Evolutionary conservation across 805 yeast species (phyloP), one percentile per base, ranked within the genome.

Genomic region (Metschnikowia baotianmanensis): DNA sequence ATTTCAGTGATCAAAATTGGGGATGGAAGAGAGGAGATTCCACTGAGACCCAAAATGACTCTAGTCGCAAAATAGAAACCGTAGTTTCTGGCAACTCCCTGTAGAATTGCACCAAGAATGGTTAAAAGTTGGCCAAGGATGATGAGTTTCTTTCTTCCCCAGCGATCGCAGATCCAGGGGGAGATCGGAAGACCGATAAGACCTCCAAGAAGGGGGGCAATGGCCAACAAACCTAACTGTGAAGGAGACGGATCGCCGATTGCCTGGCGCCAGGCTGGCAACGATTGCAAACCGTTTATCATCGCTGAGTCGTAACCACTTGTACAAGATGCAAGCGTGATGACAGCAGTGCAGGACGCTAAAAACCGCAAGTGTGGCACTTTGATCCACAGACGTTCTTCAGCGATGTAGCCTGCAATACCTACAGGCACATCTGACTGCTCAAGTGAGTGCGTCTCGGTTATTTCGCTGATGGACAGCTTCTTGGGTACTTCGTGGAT

Each of bases 1-100:
- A 76, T 46, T 50, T 78, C 82, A 4, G 80, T 65, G 32, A 76
- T 64, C 53, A 75, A 59, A 8, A 75, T 46, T 12, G 81, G 78
- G 18, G 76, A 61, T 7, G 74, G 62, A 31, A 71, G 70, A 24
- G 61, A 58, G 11, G 74, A 65, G 38, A 72, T 42, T 25, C 59
- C 57, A 20, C 80, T 81, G 29, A 67, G 47, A 50, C 82, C 82
- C 38, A 77, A 50, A 31, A 77, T 43, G 32, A 77, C 52, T 63
- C 83, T 67, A 0, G 74, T 55, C n/a, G 53, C 70, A 20, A 75
- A 58, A 52, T 72, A 69, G 53, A 63, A 61, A 0, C 49, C 51
- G 19, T 59, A 66, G 38, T 58, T 60, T 26, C 58, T 58, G n/a
- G 67, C 57, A 12, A 50, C 46, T 34, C 70, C 70, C 51, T 67